Evolutionary conservation across 169 alveolate genomes (phyloP).

Genomic region (Plasmodium fragile): DNA sequence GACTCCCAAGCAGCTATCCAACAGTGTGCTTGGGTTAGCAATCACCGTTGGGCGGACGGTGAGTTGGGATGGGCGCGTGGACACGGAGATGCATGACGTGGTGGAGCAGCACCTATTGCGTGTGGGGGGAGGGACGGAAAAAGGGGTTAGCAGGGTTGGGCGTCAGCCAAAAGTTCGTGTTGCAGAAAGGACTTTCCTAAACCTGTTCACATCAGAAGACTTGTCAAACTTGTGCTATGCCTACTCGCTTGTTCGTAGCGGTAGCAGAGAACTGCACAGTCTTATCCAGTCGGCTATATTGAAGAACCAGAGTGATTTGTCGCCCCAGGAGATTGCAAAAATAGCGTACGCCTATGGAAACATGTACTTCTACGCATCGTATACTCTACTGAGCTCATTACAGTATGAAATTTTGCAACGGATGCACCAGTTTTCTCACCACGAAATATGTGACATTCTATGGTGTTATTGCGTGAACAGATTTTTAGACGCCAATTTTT

Average conservation of each 20-base stretch:
- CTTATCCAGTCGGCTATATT: conserved; percentile 47
- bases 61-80: conserved; percentile 9
- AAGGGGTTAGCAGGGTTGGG: not conserved
- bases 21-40: conserved; percentile 56
- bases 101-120: conserved; percentile 26
- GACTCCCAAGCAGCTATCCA: conserved; percentile 73
- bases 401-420: conserved; percentile 75
- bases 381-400: conserved; percentile 37
- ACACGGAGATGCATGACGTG: conserved; percentile 28
- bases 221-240: conserved; percentile 60
- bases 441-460: conserved; percentile 60
- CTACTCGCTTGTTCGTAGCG: conserved; percentile 47
- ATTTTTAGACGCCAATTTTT: conserved; percentile 37
- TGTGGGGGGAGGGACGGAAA: not conserved
- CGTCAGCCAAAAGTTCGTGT: not conserved
- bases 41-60: conserved; percentile 56
- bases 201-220: conserved; percentile 46
- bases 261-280: conserved; percentile 59
- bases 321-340: conserved; percentile 70
- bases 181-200: not conserved
- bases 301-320: conserved; percentile 35
- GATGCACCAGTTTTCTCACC: conserved; percentile 45
- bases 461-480: conserved; percentile 71
- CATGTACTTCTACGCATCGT: conserved; percentile 44
- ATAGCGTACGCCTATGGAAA: conserved; percentile 65